These are phyloP conservation scores for Acacia acuminata DNA, from an alignment of 306 rosid species.

Conservation along the genomic window DNA sequence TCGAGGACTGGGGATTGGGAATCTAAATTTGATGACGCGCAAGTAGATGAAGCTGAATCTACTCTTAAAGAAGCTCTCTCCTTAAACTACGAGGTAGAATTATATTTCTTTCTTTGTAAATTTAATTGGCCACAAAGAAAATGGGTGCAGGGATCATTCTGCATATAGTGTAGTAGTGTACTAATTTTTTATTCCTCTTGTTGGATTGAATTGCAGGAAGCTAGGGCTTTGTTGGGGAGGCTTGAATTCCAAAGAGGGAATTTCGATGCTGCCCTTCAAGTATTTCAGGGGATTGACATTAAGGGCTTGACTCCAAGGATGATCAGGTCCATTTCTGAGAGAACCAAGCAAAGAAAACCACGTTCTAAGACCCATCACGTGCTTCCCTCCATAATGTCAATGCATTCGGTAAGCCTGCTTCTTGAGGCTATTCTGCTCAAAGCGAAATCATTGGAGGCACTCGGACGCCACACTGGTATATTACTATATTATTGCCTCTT, in stretches of 20 bases:
- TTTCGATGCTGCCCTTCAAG: conserved; percentile 83
- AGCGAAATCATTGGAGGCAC: conserved; percentile 81
- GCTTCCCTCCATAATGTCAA: conserved; percentile 70
- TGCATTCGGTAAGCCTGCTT: conserved; percentile 92
- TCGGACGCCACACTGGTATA: conserved; percentile 67
- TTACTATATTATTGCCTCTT: conserved; percentile 22
- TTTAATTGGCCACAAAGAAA: neutral
- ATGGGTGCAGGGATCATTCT: neutral
- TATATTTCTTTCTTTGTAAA: conserved; percentile 8
- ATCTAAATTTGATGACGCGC: conserved; percentile 69
- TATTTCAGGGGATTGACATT: conserved; percentile 87
- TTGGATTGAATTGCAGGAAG: conserved; percentile 62
- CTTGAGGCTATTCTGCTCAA: conserved; percentile 90
- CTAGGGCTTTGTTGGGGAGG: conserved; percentile 94
- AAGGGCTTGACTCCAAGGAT: conserved; percentile 68
- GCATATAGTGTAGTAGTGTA: neutral
- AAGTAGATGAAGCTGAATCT: conserved; percentile 93
- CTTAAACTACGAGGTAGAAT: conserved; percentile 82
- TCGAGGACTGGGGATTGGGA: conserved; percentile 93
- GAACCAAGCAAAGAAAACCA: conserved; percentile 55
- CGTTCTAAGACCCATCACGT: conserved; percentile 55
- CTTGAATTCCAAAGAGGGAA: conserved; percentile 95
- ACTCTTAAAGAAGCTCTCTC: conserved; percentile 90
- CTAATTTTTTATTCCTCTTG: conserved; percentile 1
- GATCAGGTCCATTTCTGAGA: conserved; percentile 69